Base-by-base conservation (phyloP, 768 basidiomycete genomes). In the Boletus fagicola region DNA sequence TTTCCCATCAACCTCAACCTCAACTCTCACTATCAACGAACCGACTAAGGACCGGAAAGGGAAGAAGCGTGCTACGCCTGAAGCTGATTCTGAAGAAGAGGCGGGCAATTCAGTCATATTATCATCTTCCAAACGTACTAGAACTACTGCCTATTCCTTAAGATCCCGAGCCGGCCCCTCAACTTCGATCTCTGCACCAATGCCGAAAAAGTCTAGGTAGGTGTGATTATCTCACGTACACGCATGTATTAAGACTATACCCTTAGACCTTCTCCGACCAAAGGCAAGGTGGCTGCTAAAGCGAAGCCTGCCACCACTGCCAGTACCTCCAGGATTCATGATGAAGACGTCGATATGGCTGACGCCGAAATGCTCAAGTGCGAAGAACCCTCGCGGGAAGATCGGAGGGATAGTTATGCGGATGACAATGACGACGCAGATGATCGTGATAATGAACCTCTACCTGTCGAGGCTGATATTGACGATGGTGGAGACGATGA, bases 51-150 rank as follows among this genome's bases (percentile, higher is more conserved):
- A 92, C 75, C 73, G 74, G 62, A 95, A 95, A 75, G 94, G 93
- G 57, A 97, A 97, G 85, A 96, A 95, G 77, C 88, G 92, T 66
- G 93, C 92, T 39, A 83, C 80, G 33, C 87, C 88, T 48, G 89
- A 92, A 75, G 73, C 77, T 35, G 74, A 74, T 62, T 83, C 84
- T 44, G 88, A 88, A 73, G 85, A 88, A 70, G 88, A 91, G 71
- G 75, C 78, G 26, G 68, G 68, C 49, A 72, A 77, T 63, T 76
- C 77, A 46, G 60, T 73, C 44, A 64, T 76, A 58, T 67, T 75
- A 49, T 76, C 82, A 30, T 78, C 85, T 52, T 77, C 77, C 55
- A 90, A 91, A 74, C 88, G 85, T 63, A 77, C 78, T 49, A 82
- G 79, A 75, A 84, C 80, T 46, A 74, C 78, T 51, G 76, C 81